Base-by-base conservation (phyloP, 1,284 basidiomycete genomes). In the Ceratobasidium theobromae region DNA sequence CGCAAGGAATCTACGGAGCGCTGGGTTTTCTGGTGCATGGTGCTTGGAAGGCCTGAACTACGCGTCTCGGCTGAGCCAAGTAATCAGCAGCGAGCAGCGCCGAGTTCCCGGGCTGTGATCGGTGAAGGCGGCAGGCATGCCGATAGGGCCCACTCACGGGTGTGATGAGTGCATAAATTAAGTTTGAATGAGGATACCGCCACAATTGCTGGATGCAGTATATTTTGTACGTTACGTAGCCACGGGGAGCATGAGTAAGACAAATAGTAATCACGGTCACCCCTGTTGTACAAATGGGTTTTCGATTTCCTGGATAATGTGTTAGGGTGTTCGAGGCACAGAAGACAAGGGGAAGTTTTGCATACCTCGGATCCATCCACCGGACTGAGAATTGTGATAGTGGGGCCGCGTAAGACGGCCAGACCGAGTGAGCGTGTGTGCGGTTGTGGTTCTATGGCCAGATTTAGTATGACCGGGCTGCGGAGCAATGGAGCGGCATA, bases 331-430 rank as follows among this genome's bases (percentile, higher is more conserved):
- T 25, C 25, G 28, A 45, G 32, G 30, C 18, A 48, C 8, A 21
- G 9, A 21, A n/a, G 43, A 21, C 18, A 18, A n/a, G 54, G 41
- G 23, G 43, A 35, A 60, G 28, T 38, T 45, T 45, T 45, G 9
- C 43, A 45, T n/a, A 60, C 55, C 76, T 92, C 91, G 60, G 86
- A 93, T 66, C 95, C 95, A 72, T 98, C 95, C 11, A 95, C 90
- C 0, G 95, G 95, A 74, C 91, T 95, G 69, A 97, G 82, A 4
- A 98, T 83, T 0, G 93, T 94, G 72, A 98, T 89, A 67, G 94
- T 95, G 0, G 95, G 95, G 14, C 95, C 95, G 55, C 95, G 83
- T 21, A 96, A 84, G 43, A 98, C 95, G 4, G 88, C 90, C 18
- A 98, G 79, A 14, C 95, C 95, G 1, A 97, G 79, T 5, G 79